phyloP scores from a whole-genome alignment of 306 rosid species.

The Mucuna pruriens region DNA sequence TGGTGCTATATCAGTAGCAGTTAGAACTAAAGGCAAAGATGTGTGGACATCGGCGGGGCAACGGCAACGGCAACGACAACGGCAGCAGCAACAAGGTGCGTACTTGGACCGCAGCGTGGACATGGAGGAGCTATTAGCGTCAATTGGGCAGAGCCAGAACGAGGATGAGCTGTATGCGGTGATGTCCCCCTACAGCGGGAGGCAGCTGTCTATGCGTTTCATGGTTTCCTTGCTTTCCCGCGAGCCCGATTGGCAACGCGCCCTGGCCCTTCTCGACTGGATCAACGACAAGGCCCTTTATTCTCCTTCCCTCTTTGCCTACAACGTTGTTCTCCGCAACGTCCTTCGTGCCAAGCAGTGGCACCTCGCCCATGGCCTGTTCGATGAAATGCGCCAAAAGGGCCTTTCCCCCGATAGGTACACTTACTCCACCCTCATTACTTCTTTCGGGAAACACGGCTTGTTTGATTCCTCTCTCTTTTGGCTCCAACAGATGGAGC shows the following conservation, averaged over 20 bases:
- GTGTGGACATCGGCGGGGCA: too few relatives aligned
- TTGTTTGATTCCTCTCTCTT: constrained; percentile 84
- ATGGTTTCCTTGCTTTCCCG: constrained; percentile 85
- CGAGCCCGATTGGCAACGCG: constrained; percentile 88
- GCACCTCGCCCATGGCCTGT: constrained; percentile 86
- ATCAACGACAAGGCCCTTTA: constrained; percentile 78
- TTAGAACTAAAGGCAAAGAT: constrained; percentile 56
- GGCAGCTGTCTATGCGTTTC: constrained; percentile 79
- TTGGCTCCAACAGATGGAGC: constrained; percentile 95
- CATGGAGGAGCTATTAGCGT: constrained; percentile 70
- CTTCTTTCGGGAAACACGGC: constrained; percentile 78
- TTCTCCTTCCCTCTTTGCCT: constrained; percentile 77
- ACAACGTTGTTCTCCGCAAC: constrained; percentile 82
- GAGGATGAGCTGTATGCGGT: constrained; percentile 68
- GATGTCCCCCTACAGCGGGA: constrained; percentile 61
- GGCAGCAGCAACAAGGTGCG: constrained; percentile 32
- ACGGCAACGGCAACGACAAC: too few relatives aligned
- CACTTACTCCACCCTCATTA: constrained; percentile 89
- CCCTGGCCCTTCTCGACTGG: constrained; percentile 90
- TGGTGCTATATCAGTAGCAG: constrained; percentile 25
- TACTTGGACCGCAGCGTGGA: constrained; percentile 75
- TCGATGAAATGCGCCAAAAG: constrained; percentile 88
- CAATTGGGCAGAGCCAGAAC: constrained; percentile 62
- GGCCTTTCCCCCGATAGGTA: constrained; percentile 88
- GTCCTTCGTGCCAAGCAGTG: constrained; percentile 86